Evolutionary conservation across 1,139 yeast species (phyloP), one percentile per base, ranked within the genome.

Genomic region (Magnusiomyces starmeri): DNA sequence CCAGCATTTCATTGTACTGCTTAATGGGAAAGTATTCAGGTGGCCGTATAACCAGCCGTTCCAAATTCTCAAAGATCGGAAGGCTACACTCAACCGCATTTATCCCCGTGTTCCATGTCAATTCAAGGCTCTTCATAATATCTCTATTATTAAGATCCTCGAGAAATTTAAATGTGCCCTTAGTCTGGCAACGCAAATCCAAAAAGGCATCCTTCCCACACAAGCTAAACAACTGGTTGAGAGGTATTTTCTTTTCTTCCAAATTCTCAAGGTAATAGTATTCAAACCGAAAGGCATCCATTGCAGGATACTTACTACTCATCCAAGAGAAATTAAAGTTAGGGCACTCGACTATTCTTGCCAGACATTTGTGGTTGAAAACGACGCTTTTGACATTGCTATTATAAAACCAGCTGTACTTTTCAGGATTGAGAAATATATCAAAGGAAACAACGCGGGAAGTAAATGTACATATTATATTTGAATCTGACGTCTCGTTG

Each of bases 281-380:
- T 10, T 26, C 35, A 42, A 22, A n/a, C 12, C 27, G 34, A 14
- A 42, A 16, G 26, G 14, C 3, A 26, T 10, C 7, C 12, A 42
- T 6, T 16, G 45, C 45, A 6, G 45, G 45, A 18, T 42, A 42
- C 10, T 10, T 25, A 26, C 10, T 22, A 20, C 18, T 21, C 6
- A 42, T 16, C 45, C 45, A 42, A 9, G 45, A 24, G 18, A 42
- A 42, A 26, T 42, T 22, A 42, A 16, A 22, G n/a, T 37, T 37
- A 16, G 25, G 16, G 8, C n/a, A 8, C 24, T 9, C 26, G 12
- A 24, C n/a, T 22, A 24, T 14, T 12, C 10, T 4, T 8, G n/a
- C 16, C 6, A 20, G 18, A n/a, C 27, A 20, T 8, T 22, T 22
- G n/a, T 21, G 25, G 8, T 41, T 16, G 12, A 20, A 12, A n/a